Evolutionary conservation across 768 basidiomycete genomes (phyloP), one percentile per base, ranked within the genome.

Genomic region (Pisolithus tinctorius): DNA sequence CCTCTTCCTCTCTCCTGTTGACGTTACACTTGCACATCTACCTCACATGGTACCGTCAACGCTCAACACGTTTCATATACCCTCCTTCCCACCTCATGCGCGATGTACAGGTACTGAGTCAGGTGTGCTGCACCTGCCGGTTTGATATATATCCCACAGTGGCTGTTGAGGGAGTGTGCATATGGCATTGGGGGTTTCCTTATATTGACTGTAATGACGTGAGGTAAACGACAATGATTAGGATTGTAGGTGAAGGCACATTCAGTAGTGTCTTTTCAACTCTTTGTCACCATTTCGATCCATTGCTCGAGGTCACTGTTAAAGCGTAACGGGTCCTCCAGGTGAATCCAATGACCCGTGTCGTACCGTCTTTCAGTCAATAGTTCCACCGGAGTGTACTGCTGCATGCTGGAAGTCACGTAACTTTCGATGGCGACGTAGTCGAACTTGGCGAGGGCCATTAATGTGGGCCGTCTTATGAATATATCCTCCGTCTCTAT

Each of bases 391-490:
- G 54, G 53, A 7, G 66, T 63, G 51, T 63, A 60, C 49, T 64
- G 56, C 50, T 63, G 50, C 10, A 70, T 64, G 29, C 48, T 48
- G 27, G 56, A 20, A 30, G 57, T 55, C 27, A 58, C 62, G 29
- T 61, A 58, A 13, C 58, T 60, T 26, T 60, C 56, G 48, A 64
- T 16, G 54, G 65, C 66, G 45, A 73, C 63, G 49, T 60, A 58
- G 51, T 76, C 74, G 27, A 64, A 61, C 49, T 55, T 63, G 5
- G 67, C 65, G 4, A 58, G 69, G 8, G 61, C 72, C 58, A 71
- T 67, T 57, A 72, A 71, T n/a, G 68, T 61, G 0, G 73, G 75
- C 50, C 66, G 67, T 29, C 53, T 52, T 25, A 75, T 60, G 25
- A 52, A 53, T 45, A 63, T 54, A 16, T 63, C 54, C 34, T 61